Evolutionary conservation across 768 basidiomycete species (phyloP), one percentile per base, ranked within the genome.

Genomic region (Lentinula lateritia): DNA sequence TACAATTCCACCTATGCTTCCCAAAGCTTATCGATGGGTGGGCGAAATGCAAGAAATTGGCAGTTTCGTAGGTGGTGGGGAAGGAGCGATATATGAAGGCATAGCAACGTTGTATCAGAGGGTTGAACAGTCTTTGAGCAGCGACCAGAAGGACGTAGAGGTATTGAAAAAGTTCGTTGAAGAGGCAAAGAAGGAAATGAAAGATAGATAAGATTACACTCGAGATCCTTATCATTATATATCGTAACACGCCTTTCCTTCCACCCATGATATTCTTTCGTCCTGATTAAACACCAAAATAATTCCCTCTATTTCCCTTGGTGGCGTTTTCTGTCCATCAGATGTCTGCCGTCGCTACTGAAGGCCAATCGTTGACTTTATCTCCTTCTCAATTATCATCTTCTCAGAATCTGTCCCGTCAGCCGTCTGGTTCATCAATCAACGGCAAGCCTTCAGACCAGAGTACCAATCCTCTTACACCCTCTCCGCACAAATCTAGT

Each of bases 31-130:
- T 65, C 76, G 85, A 54, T 87, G 79, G 80, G 78, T 82, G 13
- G 81, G 79, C 50, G 85, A 87, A 73, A 87, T 85, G 85, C 74
- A 82, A 56, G 87, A 88, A 69, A 85, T 88, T 43, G 77, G 79
- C 2, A 74, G 70, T 6, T 87, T 86, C 68, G 81, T 87, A 9
- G 78, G 78, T 8, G 75, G 72, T 6, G 73, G 67, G 0, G 77
- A 79, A 61, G 76, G 76, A 0, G 74, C 78, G 23, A 78, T 80
- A 5, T 81, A 83, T 66, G 68, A 74, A 52, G 84, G 82, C 7
- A 66, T 85, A 46, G 75, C 83, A 23, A 71, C 71, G 61, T 61
- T 80, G 58, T 84, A 81, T 64, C 70, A 75, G 62, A 70, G 80
- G 39, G 68, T 85, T 2, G 78, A 79, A 50, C 64, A 62, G 43